These are phyloP conservation scores for Lablab purpureus DNA, from an alignment of 306 rosid genomes.

Conservation along the genomic window DNA sequence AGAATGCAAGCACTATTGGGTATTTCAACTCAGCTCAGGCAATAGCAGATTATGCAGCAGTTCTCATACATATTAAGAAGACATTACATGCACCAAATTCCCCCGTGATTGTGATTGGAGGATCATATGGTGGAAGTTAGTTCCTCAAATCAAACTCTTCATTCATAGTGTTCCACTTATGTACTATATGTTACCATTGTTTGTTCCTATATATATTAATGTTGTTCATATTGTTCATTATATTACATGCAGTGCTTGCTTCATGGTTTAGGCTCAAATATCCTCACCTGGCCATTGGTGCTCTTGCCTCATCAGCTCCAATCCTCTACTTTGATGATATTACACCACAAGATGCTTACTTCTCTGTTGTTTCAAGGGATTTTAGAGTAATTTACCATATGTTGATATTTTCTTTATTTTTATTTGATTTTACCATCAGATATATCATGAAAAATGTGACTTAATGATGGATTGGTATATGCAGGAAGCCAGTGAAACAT, in stretches of 20 bases:
- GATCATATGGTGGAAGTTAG: slow-evolving; percentile 92
- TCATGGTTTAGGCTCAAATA: slow-evolving; percentile 90
- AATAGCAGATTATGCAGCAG: slow-evolving; percentile 72
- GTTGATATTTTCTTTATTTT: not conserved
- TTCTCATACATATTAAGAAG: slow-evolving; percentile 63
- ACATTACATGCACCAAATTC: slow-evolving; percentile 53
- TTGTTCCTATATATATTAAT: not conserved
- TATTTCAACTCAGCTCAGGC: slow-evolving; percentile 90
- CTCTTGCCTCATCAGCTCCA: slow-evolving; percentile 89
- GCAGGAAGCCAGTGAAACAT: slow-evolving; percentile 75
- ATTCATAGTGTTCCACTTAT: not conserved
- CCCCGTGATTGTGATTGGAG: slow-evolving; percentile 80
- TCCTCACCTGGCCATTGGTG: slow-evolving; percentile 80
- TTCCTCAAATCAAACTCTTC: slow-evolving; percentile 14
- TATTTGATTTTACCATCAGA: not conserved
- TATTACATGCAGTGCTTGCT: slow-evolving; percentile 70
- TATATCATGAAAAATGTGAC: not conserved
- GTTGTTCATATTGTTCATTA: not conserved
- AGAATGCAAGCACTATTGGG: slow-evolving; percentile 64
- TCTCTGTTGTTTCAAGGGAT: slow-evolving; percentile 61
- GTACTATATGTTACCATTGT: not conserved
- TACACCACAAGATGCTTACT: slow-evolving; percentile 61
- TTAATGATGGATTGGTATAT: not conserved
- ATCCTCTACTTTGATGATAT: slow-evolving; percentile 71
- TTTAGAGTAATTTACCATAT: slow-evolving; percentile 57